Evolutionary conservation across 768 basidiomycete species (phyloP).

Genomic region (Boletales sp.): DNA sequence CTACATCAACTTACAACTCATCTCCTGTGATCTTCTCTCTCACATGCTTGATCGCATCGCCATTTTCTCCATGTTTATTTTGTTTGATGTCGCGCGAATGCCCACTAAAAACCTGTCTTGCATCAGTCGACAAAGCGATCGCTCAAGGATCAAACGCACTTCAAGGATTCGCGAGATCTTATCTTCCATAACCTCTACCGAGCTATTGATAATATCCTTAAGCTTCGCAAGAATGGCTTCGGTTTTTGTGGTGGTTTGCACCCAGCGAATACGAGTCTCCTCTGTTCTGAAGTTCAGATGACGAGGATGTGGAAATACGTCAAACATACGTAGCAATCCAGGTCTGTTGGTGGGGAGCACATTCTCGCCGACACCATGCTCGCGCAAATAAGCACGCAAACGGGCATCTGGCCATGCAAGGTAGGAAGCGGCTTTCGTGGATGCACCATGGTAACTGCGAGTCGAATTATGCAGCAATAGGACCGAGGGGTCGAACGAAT

Average conservation of each 20-base stretch:
- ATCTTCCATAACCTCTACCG: constrained; percentile 75
- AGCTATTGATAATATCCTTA: constrained; percentile 59
- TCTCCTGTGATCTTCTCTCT: constrained; percentile 27
- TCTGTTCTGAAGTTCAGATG: constrained; percentile 36
- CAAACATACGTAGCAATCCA: constrained; percentile 66
- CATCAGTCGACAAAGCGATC: not conserved
- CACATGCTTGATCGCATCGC: constrained; percentile 19
- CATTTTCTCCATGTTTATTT: constrained; percentile 4
- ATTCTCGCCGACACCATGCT: constrained; percentile 70
- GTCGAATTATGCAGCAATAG: not conserved
- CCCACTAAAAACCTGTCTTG: constrained; percentile 39
- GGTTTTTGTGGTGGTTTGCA: constrained; percentile 56
- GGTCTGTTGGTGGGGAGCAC: constrained; percentile 62
- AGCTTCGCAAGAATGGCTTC: constrained; percentile 59
- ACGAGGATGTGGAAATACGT: constrained; percentile 1
- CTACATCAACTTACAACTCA: constrained; percentile 19
- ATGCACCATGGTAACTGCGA: constrained; percentile 50
- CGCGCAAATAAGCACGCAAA: constrained; percentile 83
- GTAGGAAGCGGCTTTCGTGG: constrained; percentile 55
- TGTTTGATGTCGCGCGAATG: constrained; percentile 20
- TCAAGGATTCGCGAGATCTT: constrained; percentile 51
- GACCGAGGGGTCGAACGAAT: not conserved
- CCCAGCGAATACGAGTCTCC: constrained; percentile 77
- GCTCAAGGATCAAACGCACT: constrained; percentile 10
- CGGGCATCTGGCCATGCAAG: constrained; percentile 91